These are phyloP conservation scores for Aspergillus brunneoviolaceus DNA, from an alignment of 2,329 filamentous ascomycete species.

Conservation along the genomic window DNA sequence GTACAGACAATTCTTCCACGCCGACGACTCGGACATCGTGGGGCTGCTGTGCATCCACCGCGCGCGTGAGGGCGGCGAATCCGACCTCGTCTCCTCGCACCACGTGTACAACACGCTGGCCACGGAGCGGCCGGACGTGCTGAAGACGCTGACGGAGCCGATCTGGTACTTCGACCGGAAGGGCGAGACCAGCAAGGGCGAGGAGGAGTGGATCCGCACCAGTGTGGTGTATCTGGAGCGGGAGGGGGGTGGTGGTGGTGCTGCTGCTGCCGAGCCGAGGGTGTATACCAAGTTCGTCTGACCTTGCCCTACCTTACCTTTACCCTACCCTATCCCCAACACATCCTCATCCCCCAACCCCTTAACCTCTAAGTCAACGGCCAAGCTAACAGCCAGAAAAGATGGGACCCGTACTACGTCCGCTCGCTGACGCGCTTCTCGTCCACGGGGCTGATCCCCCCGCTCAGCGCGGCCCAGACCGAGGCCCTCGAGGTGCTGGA, in stretches of 20 bases:
- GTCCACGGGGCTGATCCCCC: slow-evolving; percentile 69
- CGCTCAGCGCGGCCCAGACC: slow-evolving; percentile 66
- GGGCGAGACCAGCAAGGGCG: slow-evolving; percentile 72
- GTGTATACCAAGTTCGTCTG: slow-evolving; percentile 68
- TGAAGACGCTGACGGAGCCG: slow-evolving; percentile 70
- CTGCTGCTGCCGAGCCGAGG: slow-evolving; percentile 54
- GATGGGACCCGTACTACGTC: slow-evolving; percentile 86
- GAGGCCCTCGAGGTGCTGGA: slow-evolving; percentile 71
- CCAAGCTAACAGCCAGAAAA: slow-evolving; percentile 16
- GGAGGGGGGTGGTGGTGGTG: slow-evolving; percentile 39
- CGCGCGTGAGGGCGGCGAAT: slow-evolving; percentile 79
- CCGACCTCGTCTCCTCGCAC: slow-evolving; percentile 75
- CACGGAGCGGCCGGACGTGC: slow-evolving; percentile 72
- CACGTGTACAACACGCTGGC: slow-evolving; percentile 80
- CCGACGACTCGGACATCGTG: slow-evolving; percentile 79
- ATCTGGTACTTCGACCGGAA: slow-evolving; percentile 94
- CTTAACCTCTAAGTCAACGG: too few species aligned
- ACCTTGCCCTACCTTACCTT: not conserved
- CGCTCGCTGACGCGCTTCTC: slow-evolving; percentile 73
- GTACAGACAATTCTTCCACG: slow-evolving; percentile 74
- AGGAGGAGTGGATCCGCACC: slow-evolving; percentile 72
- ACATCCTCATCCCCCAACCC: not conserved
- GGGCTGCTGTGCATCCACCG: slow-evolving; percentile 78
- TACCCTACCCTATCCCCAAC: not conserved
- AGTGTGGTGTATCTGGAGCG: slow-evolving; percentile 76